phyloP scores from a whole-genome alignment of 129 eudicot genomes.

The Escallonia rubra region DNA sequence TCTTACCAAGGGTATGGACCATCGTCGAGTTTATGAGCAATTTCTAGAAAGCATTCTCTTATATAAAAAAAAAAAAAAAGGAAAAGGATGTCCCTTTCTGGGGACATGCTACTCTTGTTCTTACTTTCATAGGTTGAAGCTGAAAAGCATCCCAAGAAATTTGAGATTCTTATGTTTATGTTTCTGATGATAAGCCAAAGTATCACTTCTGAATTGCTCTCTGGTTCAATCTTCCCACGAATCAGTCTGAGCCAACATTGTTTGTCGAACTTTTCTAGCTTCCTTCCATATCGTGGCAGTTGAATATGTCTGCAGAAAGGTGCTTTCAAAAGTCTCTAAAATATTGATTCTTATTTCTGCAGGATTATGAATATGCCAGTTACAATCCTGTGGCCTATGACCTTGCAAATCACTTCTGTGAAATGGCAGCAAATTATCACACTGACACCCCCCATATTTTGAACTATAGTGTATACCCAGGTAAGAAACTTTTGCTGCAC shows the following conservation, averaged over 20 bases:
- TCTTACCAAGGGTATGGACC: too few relatives aligned
- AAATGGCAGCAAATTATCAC: constrained; percentile 91
- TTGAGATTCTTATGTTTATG: not conserved
- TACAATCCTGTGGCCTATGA: constrained; percentile 88
- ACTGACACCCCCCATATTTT: constrained; percentile 73
- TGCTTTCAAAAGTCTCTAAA: not conserved
- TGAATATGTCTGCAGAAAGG: not conserved
- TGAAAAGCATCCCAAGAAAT: not conserved
- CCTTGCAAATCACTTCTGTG: constrained; percentile 83
- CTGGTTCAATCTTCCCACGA: too few relatives aligned
- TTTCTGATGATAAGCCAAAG: too few relatives aligned
- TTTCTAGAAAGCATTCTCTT: too few relatives aligned
- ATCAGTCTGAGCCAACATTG: too few relatives aligned
- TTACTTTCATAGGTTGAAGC: not conserved
- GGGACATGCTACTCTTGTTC: too few relatives aligned
- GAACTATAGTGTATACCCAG: constrained; percentile 66
- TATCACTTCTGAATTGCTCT: too few relatives aligned
- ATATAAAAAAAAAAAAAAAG: too few relatives aligned
- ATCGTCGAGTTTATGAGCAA: too few relatives aligned
- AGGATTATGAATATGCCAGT: constrained; percentile 95
- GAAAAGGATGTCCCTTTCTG: too few relatives aligned
- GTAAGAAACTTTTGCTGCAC: constrained; percentile 18
- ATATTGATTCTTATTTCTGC: not conserved
- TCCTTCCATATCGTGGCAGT: not conserved
- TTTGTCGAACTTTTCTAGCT: not conserved